These are phyloP conservation scores for Nicotiana paniculata DNA, from an alignment of 257 asterid genomes.

Conservation along the genomic window DNA sequence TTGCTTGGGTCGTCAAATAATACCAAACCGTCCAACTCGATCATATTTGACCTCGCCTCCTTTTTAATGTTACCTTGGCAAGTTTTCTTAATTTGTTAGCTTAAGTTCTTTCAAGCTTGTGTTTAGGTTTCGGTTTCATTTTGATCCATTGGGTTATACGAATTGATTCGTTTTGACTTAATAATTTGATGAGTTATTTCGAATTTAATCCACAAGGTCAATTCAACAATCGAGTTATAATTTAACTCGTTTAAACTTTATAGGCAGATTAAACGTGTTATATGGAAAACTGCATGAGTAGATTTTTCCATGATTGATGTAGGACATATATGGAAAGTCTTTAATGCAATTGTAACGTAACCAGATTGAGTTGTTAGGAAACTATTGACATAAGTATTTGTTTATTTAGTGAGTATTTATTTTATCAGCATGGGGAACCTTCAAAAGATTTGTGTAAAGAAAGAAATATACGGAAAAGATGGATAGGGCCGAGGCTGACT, in stretches of 20 bases:
- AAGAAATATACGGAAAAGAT: slow-evolving; percentile 16
- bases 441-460: neutral
- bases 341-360: neutral
- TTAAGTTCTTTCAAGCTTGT: too few relatives aligned
- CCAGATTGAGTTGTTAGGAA: neutral
- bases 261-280: too few relatives aligned
- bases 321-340: neutral
- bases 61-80: too few relatives aligned
- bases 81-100: too few relatives aligned
- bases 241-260: too few relatives aligned
- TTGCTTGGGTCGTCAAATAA: too few relatives aligned
- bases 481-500: slow-evolving; percentile 36
- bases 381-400: slow-evolving; percentile 4
- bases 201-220: neutral
- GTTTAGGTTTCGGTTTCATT: too few relatives aligned
- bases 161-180: too few relatives aligned
- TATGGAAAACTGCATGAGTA: neutral
- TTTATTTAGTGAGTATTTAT: neutral
- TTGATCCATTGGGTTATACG: too few relatives aligned
- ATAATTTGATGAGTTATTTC: neutral
- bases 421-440: slow-evolving; percentile 21
- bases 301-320: neutral
- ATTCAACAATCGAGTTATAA: too few relatives aligned
- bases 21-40: too few relatives aligned
- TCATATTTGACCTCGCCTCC: too few relatives aligned